These are phyloP conservation scores for Harrya chromipes DNA, from an alignment of 768 basidiomycete genomes.

Conservation along the genomic window DNA sequence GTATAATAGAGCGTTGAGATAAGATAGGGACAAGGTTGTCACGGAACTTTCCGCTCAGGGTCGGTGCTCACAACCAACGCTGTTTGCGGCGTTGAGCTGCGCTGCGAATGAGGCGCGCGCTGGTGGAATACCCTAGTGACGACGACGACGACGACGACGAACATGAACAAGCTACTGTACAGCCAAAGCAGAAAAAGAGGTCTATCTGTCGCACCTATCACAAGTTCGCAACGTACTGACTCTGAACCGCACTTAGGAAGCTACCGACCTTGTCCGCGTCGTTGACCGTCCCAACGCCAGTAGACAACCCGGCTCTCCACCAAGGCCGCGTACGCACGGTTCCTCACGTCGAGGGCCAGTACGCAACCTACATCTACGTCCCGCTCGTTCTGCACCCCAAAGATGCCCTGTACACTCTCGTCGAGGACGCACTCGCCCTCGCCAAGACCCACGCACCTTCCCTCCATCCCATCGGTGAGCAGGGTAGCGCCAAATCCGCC, in stretches of 20 bases:
- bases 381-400: conserved; percentile 47
- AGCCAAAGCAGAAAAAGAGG: conserved; percentile 41
- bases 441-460: conserved; percentile 46
- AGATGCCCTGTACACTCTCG: conserved; percentile 43
- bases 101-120: conserved; percentile 24
- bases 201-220: conserved; percentile 6
- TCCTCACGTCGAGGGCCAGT: conserved; percentile 88
- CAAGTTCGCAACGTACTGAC: no score
- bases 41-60: conserved; percentile 13
- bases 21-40: neutral
- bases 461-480: conserved; percentile 43
- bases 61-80: neutral
- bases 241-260: conserved; percentile 41
- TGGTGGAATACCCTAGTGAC: conserved; percentile 54
- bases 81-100: neutral
- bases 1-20: conserved; percentile 1
- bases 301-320: conserved; percentile 75
- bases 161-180: conserved; percentile 31
- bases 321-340: conserved; percentile 76
- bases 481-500: conserved; percentile 2
- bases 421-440: conserved; percentile 43
- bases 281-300: conserved; percentile 45
- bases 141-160: no score
- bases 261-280: conserved; percentile 56
- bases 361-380: conserved; percentile 74